Evolutionary conservation across 208 protist genomes (phyloP).

Genomic region (Novymonas esmeraldas): DNA sequence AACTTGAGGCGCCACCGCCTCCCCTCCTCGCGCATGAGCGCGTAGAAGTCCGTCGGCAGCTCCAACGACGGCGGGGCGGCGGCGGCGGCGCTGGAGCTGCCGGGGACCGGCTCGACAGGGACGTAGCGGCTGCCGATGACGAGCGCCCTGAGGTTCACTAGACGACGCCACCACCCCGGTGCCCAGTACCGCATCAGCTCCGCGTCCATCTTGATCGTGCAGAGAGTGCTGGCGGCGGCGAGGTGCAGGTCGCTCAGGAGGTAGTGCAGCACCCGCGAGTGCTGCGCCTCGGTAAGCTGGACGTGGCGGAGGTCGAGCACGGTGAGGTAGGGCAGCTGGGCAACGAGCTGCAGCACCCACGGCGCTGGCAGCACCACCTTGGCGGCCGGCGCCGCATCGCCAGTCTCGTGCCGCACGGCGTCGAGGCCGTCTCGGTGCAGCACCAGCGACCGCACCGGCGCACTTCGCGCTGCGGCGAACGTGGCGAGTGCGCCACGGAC

Average conservation of each 20-base stretch:
- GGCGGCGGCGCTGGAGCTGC: slow-evolving; percentile 15
- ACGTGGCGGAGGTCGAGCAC: slow-evolving; percentile 80
- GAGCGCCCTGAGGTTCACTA: slow-evolving; percentile 45
- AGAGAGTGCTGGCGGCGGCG: slow-evolving; percentile 47
- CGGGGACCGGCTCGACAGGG: slow-evolving; percentile 23
- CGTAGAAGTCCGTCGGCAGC: slow-evolving; percentile 58
- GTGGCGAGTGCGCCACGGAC: slow-evolving; percentile 31
- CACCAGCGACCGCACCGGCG: slow-evolving; percentile 44
- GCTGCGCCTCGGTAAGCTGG: slow-evolving; percentile 27
- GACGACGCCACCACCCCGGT: slow-evolving; percentile 77
- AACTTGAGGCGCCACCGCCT: slow-evolving; percentile 70
- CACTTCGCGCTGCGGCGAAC: slow-evolving; percentile 35
- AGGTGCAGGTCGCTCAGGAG: slow-evolving; percentile 82
- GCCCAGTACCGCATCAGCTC: slow-evolving; percentile 63
- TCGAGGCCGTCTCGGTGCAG: slow-evolving; percentile 34
- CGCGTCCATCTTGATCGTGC: slow-evolving; percentile 65
- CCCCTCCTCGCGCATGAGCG: slow-evolving; percentile 41
- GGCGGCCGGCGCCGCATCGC: slow-evolving; percentile 18
- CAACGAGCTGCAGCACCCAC: slow-evolving; percentile 44
- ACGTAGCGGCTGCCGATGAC: slow-evolving; percentile 46
- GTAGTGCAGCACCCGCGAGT: slow-evolving; percentile 28
- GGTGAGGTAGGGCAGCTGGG: slow-evolving; percentile 46
- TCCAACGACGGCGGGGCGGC: slow-evolving; percentile 8
- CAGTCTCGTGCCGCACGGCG: slow-evolving; percentile 30
- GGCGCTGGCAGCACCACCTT: slow-evolving; percentile 28